These are phyloP conservation scores for Vicia faba DNA, from an alignment of 306 rosid species.

Conservation along the genomic window DNA sequence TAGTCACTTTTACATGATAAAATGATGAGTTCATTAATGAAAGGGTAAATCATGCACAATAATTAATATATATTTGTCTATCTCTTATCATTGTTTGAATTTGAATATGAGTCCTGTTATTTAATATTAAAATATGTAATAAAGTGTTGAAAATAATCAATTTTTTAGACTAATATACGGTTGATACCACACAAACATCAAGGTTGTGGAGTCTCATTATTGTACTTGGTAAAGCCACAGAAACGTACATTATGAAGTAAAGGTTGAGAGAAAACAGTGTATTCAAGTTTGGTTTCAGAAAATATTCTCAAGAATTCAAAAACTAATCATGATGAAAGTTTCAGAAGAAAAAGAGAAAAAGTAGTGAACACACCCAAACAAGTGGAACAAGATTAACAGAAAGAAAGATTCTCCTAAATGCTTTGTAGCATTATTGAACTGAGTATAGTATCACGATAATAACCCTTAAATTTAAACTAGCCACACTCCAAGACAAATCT, in stretches of 20 bases:
- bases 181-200: background rate
- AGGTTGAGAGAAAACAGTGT: background rate
- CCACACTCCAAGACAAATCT: conserved; percentile 38
- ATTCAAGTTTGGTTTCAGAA: conserved; percentile 38
- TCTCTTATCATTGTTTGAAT: too few species aligned
- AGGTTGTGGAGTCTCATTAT: conserved; percentile 20
- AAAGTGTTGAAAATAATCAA: background rate
- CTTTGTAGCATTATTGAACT: conserved; percentile 28
- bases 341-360: conserved; percentile 28
- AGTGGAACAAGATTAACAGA: conserved; percentile 43
- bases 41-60: too few species aligned
- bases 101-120: too few species aligned
- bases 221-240: conserved; percentile 30
- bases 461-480: conserved; percentile 25
- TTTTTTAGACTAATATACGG: background rate
- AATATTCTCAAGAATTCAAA: conserved; percentile 40
- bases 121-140: too few species aligned
- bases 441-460: conserved; percentile 36
- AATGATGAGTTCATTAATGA: too few species aligned
- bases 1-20: too few species aligned
- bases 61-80: too few species aligned
- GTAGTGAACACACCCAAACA: conserved; percentile 23
- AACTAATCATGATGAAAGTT: conserved; percentile 27
- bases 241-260: conserved; percentile 37
- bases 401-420: conserved; percentile 57